Percentiles rank a stretch among this genome's conserved stretches.
These are phyloP conservation scores for Saitozyma podzolica DNA, from an alignment of 768 basidiomycete genomes.

Conservation along the genomic window DNA sequence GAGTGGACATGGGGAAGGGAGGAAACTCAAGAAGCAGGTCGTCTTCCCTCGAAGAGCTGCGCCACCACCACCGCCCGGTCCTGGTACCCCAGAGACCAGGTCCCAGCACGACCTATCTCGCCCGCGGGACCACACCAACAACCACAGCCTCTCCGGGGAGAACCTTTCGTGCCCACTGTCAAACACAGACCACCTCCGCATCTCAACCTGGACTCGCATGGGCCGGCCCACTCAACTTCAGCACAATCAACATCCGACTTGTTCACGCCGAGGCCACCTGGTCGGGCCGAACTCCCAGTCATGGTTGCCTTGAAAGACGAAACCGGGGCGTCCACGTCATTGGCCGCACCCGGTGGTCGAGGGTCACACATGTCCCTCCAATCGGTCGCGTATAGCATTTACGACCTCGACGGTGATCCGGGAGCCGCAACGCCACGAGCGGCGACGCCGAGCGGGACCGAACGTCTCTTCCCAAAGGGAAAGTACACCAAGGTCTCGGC, in stretches of 20 bases:
- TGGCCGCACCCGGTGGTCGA: background rate
- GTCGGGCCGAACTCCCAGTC: constrained; percentile 1
- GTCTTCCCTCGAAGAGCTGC: constrained; percentile 35
- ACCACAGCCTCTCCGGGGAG: no score
- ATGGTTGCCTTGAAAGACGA: constrained; percentile 13
- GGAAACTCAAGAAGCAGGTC: constrained; percentile 34
- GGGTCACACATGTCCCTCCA: constrained; percentile 34
- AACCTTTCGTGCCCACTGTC: no score
- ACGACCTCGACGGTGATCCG: constrained; percentile 37
- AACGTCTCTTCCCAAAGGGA: constrained; percentile 35
- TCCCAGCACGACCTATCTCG: no score
- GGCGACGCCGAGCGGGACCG: constrained; percentile 16
- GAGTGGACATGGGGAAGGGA: constrained; percentile 22
- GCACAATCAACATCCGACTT: no score
- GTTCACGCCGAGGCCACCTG: no score
- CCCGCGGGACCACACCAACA: no score
- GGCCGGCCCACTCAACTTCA: no score
- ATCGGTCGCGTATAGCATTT: constrained; percentile 40
- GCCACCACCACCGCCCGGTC: constrained; percentile 34
- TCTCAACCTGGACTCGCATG: no score
- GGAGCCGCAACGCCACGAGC: constrained; percentile 19
- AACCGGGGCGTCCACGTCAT: background rate
- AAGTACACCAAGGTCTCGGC: constrained; percentile 40
- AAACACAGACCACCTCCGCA: no score
- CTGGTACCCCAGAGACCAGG: no score